Base-by-base conservation (phyloP, 768 basidiomycete species). In the Strobilomyces dryophilus region DNA sequence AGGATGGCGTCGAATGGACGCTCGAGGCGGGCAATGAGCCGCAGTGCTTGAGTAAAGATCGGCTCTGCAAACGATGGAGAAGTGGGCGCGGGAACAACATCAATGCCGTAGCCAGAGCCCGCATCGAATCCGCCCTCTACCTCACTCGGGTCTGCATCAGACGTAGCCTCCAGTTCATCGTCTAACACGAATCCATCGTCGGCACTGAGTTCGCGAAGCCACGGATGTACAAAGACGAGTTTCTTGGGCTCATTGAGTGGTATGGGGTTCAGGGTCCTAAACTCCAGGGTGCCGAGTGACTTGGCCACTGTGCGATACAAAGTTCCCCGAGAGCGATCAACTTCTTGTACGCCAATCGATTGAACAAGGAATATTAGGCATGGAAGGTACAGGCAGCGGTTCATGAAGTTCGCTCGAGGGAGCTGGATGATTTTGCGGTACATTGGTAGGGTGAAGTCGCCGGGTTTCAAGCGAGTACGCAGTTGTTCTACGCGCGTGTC, bases 181-280 rank as follows among this genome's bases (percentile, higher is more conserved):
- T 27, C 8, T 8, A 9, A 42, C 4, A 12, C 36, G 11, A 31
- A 35, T 2, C 14, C 42, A 7, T 15, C 21, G 1, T 8, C 27
- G 14, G 29, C 42, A 3, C 29, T 1, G 20, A 60, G 37, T 39
- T 53, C 53, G n/a, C 18, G 50, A 26, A 58, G 12, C 56, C 20
- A n/a, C n/a, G n/a, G n/a, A n/a, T 31, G n/a, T n/a, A n/a, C n/a
- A 1, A 40, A 21, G 8, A 40, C 6, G 8, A 40, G 39, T 12
- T 20, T 40, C 5, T 9, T 5, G 4, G 18, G 39, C 20, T 20
- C 11, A 18, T 8, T 20, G 1, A 20, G 39, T 21, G 20, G 7
- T 2, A 40, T 8, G 8, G 8, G 5, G 2, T 40, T 18, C 12
- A 14, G 3, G 9, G 39, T 40, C n/a, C 18, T 20, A 18, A 40